Conservation (phyloP, 768 basidiomycete genomes). For the Russula emetica region DNA sequence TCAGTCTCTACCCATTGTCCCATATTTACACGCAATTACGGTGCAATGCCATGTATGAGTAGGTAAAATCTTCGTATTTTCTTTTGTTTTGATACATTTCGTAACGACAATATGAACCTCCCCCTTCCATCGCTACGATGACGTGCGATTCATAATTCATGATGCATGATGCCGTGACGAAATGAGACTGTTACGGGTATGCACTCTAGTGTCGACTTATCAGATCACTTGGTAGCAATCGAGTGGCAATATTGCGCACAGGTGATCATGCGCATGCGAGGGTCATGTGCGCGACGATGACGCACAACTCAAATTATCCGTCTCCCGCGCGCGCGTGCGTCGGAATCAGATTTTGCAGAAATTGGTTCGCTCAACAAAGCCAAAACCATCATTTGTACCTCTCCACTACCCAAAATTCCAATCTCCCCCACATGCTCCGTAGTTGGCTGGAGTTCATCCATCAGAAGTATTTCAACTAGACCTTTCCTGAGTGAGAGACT, state of each 20-base stretch:
- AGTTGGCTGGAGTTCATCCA: background rate
- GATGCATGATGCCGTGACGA: background rate
- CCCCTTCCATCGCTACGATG: background rate
- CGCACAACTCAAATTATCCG: conserved; percentile 7
- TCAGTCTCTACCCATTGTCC: background rate
- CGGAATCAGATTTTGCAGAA: too few relatives aligned
- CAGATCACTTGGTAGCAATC: background rate
- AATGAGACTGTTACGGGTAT: background rate
- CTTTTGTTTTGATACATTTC: conserved; percentile 1
- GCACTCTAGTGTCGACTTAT: background rate
- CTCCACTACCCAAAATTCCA: background rate
- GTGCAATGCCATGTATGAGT: too few relatives aligned
- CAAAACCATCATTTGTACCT: background rate
- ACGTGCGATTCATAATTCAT: background rate
- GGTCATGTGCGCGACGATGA: conserved; percentile 1
- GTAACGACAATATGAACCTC: too few relatives aligned
- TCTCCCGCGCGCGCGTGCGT: conserved; percentile 5
- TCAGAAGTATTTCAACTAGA: background rate
- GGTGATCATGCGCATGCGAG: conserved; percentile 11
- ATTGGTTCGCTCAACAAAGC: background rate
- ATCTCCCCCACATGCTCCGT: background rate
- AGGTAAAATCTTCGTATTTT: too few relatives aligned
- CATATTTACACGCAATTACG: background rate
- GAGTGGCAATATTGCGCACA: background rate
- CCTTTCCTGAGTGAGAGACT: background rate